Evolutionary conservation across 2,329 filamentous ascomycete genomes (phyloP), one percentile per base, ranked within the genome.

Genomic region (Paraphaeosphaeria sporulosa): DNA sequence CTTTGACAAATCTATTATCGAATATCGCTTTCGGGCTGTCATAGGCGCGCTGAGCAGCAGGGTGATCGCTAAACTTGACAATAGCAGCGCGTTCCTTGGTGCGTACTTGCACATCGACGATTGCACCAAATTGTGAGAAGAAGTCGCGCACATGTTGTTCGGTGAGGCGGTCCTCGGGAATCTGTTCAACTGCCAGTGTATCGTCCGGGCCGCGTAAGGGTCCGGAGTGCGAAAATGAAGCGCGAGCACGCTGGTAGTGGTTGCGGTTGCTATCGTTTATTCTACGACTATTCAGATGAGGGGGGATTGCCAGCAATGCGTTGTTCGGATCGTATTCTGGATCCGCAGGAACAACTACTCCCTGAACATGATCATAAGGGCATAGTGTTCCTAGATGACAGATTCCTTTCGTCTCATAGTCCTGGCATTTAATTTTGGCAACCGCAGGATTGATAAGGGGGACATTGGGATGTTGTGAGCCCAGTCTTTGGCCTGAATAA

Each of bases 1-100:
- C 89, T 69, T 93, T 94, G 51, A 95, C 92, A 68, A 95, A 95
- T 12, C 92, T 84, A 67, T 94, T 95, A 69, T 94, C 90, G 71
- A 94, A 95, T 47, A 95, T 89, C 49, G 89, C 89, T 71, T 93
- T 93, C 0, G 92, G 91, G 9, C 90, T 93, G 49, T 85, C 84
- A 73, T 92, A 93, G 2, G 92, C 92, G 17, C 86, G 85, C 60
- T 88, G 86, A 15, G 92, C 92, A 15, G 86, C 79, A 7, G 83
- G 83, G 84, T 89, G 90, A 44, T 83, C 83, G 53, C 87, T 84
- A 68, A 85, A 95, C 66, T 88, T 90, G 64, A 95, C 83, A 32
- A 91, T 81, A 1, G 91, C 91, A 17, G 92, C 76, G 44, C 86
- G 84, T 71, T 89, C 89, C 72, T 89, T 85, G 1, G 84, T 81